Conservation (phyloP, 202 grass and related monocot species). For the Carex sylvatica region DNA sequence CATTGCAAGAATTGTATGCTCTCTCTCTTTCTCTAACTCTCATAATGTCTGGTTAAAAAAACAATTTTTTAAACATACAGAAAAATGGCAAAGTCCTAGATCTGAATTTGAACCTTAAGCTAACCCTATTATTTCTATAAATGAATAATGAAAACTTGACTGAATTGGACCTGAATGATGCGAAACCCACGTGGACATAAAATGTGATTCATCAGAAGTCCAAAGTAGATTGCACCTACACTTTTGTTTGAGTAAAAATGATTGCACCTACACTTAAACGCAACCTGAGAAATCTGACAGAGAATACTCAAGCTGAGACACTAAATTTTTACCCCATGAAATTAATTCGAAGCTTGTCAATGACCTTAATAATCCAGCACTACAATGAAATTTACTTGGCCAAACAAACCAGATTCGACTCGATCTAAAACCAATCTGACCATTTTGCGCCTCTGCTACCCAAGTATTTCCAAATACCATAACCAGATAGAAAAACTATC, state of each 20-base stretch:
- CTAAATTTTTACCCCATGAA: background rate
- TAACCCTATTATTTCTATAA: background rate
- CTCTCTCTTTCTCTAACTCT: background rate
- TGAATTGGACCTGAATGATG: background rate
- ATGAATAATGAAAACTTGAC: background rate
- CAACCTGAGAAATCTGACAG: background rate
- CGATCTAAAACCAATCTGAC: too few species aligned
- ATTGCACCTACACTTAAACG: background rate
- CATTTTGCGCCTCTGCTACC: background rate
- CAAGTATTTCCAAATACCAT: background rate
- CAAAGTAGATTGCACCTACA: background rate
- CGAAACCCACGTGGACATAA: background rate
- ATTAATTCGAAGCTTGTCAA: background rate
- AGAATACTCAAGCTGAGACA: background rate
- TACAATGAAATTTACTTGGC: too few species aligned
- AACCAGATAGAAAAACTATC: background rate
- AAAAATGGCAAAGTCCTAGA: background rate
- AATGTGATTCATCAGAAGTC: background rate
- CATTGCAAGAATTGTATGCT: conserved; percentile 52
- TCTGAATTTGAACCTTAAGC: background rate
- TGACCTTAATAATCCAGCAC: background rate
- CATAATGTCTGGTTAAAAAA: background rate
- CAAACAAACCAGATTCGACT: too few species aligned
- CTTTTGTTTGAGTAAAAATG: too few species aligned
- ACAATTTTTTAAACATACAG: background rate